Base-by-base conservation (phyloP, 768 basidiomycete species). In the Serendipita indica region DNA sequence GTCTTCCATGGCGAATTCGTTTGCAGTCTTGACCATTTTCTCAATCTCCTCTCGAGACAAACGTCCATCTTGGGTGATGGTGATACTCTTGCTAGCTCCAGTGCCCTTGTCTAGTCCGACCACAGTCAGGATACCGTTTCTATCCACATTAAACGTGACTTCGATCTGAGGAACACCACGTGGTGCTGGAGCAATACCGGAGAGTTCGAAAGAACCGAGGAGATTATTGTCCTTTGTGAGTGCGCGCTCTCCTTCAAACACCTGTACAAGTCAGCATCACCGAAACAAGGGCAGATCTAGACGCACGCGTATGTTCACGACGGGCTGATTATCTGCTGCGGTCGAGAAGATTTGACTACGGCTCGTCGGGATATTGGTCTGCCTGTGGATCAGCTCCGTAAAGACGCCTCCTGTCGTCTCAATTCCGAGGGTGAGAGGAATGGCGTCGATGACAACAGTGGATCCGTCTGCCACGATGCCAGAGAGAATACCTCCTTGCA, bases 21-120 rank as follows among this genome's bases (percentile, higher is more conserved):
- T 77, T 18, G 74, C 77, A 43, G 80, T 78, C 16, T 68, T 65
- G 43, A 81, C 69, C 79, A 81, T 81, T 25, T 73, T 68, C 45
- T 77, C 76, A 54, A 82, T 79, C 60, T 81, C 76, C 54, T 79
- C 78, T 66, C 74, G 72, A 52, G 73, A 74, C 13, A 79, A 69
- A 58, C 78, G 73, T 18, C 74, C 75, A 62, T 74, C 72, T 68
- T 74, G 72, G 66, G 68, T 71, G 68, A 74, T 74, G 59, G 69
- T 71, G 65, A 73, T 72, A 64, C 68, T 66, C 59, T 65, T 63
- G 57, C 35, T n/a, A 4, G 60, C 64, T 67, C 65, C 60, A 58
- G 67, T 72, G 57, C 69, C 69, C 69, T 74, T 75, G 65, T 75
- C 73, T 45, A 67, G 63, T 54, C 71, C 74, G 57, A 66, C 67